These are phyloP conservation scores for Acanthamoeba triangularis DNA, from an alignment of 208 protist species.

Conservation along the genomic window DNA sequence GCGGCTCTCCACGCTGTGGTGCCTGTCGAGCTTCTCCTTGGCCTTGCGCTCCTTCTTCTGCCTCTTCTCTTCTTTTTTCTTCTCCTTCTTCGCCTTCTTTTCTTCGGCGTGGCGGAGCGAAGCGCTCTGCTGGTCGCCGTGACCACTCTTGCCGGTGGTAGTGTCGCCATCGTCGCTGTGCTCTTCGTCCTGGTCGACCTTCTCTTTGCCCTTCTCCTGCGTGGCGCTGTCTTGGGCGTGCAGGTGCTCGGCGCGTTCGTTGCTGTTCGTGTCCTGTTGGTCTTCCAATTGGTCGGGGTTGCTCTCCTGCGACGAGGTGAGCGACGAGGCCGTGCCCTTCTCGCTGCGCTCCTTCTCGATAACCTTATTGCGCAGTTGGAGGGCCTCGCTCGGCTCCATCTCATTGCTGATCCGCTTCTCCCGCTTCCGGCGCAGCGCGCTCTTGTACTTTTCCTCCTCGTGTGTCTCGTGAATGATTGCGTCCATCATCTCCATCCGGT, in stretches of 20 bases:
- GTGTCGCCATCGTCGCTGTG: not conserved
- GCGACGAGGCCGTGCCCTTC: not conserved
- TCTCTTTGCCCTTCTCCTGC: not conserved
- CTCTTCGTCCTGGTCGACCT: not conserved
- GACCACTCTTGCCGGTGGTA: not conserved
- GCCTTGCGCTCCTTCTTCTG: not conserved
- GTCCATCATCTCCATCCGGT: conserved; percentile 50
- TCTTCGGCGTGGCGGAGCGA: not conserved
- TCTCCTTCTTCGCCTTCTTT: not conserved
- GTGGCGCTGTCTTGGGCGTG: not conserved
- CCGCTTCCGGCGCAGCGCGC: not conserved
- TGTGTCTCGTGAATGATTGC: not conserved
- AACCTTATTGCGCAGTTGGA: not conserved
- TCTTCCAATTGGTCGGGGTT: not conserved
- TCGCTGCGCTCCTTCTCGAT: conserved; percentile 6
- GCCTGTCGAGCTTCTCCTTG: not conserved
- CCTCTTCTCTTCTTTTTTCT: not conserved
- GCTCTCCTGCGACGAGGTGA: not conserved
- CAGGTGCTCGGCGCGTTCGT: not conserved
- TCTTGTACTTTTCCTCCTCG: conserved; percentile 5
- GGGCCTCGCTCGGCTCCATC: not conserved
- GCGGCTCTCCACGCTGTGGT: not conserved
- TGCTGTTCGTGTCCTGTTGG: not conserved
- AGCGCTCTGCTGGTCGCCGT: not conserved
- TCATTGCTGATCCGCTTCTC: not conserved